phyloP scores from a whole-genome alignment of 495 filamentous ascomycete species.

The Penicillium argentinense region DNA sequence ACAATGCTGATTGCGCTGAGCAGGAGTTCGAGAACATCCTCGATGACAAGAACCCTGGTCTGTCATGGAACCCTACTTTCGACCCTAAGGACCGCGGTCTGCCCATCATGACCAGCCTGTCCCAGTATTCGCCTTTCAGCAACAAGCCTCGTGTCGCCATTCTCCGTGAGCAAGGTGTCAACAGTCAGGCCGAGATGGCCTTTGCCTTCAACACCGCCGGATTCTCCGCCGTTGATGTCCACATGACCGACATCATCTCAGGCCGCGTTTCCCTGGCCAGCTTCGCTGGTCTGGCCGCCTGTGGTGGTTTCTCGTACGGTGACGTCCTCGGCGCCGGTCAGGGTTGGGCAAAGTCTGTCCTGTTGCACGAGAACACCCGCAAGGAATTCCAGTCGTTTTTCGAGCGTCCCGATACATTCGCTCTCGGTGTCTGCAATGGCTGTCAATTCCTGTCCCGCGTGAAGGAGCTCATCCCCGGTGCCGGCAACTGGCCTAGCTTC shows the following conservation, averaged over 20 bases:
- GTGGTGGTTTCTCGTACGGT: constrained; percentile 96
- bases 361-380: constrained; percentile 75
- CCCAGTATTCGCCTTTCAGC: constrained; percentile 59
- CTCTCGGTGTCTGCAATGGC: constrained; percentile 94
- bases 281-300: constrained; percentile 87
- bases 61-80: constrained; percentile 82
- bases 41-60: constrained; percentile 77
- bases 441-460: constrained; percentile 92
- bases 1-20: constrained; percentile 86
- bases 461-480: constrained; percentile 81
- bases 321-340: constrained; percentile 93
- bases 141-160: constrained; percentile 87
- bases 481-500: constrained; percentile 83
- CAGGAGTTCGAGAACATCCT: constrained; percentile 75
- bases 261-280: constrained; percentile 71
- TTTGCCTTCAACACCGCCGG: constrained; percentile 92
- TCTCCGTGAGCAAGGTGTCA: constrained; percentile 91
- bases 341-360: constrained; percentile 94
- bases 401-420: constrained; percentile 83
- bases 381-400: constrained; percentile 84
- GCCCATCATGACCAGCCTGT: constrained; percentile 65
- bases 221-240: constrained; percentile 88
- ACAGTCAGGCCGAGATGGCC: constrained; percentile 95
- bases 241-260: constrained; percentile 92
- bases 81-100: constrained; percentile 74